Percentiles rank a stretch among this genome's conserved stretches.
phyloP scores from a whole-genome alignment of 2,329 filamentous ascomycete genomes.

The Falciphora oryzae region DNA sequence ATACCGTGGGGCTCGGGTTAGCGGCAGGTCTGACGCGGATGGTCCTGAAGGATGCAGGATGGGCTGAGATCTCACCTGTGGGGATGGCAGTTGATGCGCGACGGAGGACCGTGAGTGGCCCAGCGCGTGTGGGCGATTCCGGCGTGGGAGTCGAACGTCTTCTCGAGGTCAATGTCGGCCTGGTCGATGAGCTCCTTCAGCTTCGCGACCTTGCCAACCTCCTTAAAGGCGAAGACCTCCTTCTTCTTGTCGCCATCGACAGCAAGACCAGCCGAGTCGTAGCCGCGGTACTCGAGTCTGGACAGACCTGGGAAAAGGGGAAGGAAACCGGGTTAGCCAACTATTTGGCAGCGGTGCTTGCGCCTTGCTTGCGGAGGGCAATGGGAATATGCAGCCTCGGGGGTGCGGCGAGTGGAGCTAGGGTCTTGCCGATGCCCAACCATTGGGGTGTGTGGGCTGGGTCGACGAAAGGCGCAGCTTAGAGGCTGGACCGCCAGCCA shows the following conservation, averaged over 20 bases:
- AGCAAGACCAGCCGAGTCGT: conserved; percentile 94
- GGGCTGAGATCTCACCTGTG: conserved; percentile 63
- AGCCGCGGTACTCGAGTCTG: conserved; percentile 96
- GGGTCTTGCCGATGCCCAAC: neutral
- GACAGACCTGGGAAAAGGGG: conserved; percentile 62
- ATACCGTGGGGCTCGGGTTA: conserved; percentile 5
- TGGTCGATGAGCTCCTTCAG: conserved; percentile 88
- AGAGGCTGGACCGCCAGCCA: neutral
- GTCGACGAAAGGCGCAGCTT: neutral
- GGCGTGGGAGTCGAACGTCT: conserved; percentile 95
- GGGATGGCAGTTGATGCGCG: conserved; percentile 93
- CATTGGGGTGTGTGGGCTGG: neutral
- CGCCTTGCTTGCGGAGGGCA: neutral
- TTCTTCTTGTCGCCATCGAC: conserved; percentile 99
- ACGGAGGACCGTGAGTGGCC: conserved; percentile 95
- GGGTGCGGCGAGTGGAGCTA: neutral
- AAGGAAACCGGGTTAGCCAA: neutral
- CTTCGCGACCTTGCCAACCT: conserved; percentile 98
- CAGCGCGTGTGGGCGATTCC: conserved; percentile 98
- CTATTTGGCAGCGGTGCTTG: neutral
- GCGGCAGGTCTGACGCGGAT: neutral
- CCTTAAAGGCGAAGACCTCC: conserved; percentile 95
- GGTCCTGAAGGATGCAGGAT: neutral
- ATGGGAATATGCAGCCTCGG: neutral
- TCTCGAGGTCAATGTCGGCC: conserved; percentile 75